Conservation (phyloP, 2,329 filamentous ascomycete genomes). For the Nannizziopsis arthrosporioides region DNA sequence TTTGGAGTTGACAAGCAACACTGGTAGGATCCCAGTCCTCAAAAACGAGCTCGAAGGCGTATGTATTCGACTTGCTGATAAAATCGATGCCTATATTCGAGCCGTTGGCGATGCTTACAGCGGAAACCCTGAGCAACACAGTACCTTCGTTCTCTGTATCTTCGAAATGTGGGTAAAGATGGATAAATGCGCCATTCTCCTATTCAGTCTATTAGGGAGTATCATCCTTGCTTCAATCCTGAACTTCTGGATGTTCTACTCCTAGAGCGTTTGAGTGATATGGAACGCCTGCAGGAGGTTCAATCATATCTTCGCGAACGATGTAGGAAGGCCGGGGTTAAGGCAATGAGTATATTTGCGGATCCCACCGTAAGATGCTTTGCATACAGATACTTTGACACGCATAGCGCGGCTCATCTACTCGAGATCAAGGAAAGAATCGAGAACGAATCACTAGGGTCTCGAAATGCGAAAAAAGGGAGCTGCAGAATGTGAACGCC, state of each 20-base stretch:
- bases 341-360: constrained; percentile 38
- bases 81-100: constrained; percentile 8
- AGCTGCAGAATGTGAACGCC: not conserved
- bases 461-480: not conserved
- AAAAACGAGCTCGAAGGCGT: not conserved
- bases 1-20: not conserved
- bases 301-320: constrained; percentile 41
- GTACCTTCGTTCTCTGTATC: constrained; percentile 45
- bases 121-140: constrained; percentile 35
- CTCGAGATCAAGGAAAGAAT: constrained; percentile 26
- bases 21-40: not conserved
- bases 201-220: constrained; percentile 39
- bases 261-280: constrained; percentile 36
- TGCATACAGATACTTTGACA: constrained; percentile 37
- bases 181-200: constrained; percentile 37
- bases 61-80: constrained; percentile 3
- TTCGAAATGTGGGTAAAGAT: constrained; percentile 50
- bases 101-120: constrained; percentile 4
- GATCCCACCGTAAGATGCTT: constrained; percentile 34
- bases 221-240: constrained; percentile 41
- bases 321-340: constrained; percentile 14
- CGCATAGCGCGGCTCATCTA: constrained; percentile 17
- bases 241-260: constrained; percentile 46
- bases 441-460: constrained; percentile 13
- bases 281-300: constrained; percentile 41